Evolutionary conservation across 202 grass and related monocot species (phyloP).

Genomic region (Saccharum hybrid): DNA sequence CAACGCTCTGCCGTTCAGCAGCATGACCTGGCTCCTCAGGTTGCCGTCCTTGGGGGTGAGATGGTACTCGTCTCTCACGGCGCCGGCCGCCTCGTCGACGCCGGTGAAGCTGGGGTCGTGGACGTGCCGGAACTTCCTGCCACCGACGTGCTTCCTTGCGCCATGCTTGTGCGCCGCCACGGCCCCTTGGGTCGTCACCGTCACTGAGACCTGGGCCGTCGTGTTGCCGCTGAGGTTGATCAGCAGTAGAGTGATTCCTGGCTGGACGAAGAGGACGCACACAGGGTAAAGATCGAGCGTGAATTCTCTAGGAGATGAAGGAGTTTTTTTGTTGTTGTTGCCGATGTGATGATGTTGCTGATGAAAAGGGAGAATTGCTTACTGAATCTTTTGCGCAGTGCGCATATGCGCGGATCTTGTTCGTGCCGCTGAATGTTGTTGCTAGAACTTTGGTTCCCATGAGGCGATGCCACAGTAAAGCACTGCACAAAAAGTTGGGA

Average conservation of each 20-base stretch:
- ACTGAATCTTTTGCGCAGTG: conserved; percentile 83
- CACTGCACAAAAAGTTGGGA: conserved; percentile 38
- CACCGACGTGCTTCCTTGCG: conserved; percentile 34
- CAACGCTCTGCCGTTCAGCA: conserved; percentile 76
- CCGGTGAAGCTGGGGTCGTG: conserved; percentile 13
- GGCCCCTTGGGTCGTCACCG: conserved; percentile 34
- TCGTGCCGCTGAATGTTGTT: conserved; percentile 61
- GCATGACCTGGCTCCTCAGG: conserved; percentile 82
- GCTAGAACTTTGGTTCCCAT: conserved; percentile 82
- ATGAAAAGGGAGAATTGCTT: conserved; percentile 17
- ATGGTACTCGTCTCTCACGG: conserved; percentile 85
- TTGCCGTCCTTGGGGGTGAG: conserved; percentile 67
- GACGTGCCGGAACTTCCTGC: conserved; percentile 37
- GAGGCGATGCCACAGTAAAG: conserved; percentile 94
- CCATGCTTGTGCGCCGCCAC: conserved; percentile 2
- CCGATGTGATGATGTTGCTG: background rate
- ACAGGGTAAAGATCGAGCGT: background rate
- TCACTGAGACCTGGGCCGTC: conserved; percentile 49
- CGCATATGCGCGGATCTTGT: conserved; percentile 71
- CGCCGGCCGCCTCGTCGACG: conserved; percentile 23
- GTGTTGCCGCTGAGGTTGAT: conserved; percentile 86
- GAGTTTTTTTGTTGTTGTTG: background rate
- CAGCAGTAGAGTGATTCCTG: conserved; percentile 82
- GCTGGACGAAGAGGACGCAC: conserved; percentile 59
- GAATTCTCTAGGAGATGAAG: background rate